Evolutionary conservation across 129 eudicot genomes (phyloP), one percentile per base, ranked within the genome.

Genomic region (Flaveria linearis): DNA sequence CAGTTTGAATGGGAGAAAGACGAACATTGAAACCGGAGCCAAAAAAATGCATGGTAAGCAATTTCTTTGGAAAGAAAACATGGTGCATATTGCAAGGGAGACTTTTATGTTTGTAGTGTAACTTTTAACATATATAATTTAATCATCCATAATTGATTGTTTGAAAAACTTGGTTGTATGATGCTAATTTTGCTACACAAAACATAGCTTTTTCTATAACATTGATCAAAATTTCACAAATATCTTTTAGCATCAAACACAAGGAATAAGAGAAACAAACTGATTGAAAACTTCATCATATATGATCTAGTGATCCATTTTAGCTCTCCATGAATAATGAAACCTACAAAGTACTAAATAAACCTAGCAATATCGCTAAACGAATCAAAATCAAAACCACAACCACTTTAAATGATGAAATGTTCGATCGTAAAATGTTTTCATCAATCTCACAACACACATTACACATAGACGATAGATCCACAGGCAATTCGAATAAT

Each of bases 291-390:
- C 67, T 25, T 61, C 17, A 23, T 11, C 15, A 61, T 5, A 61
- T 61, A 61, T 61, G 67, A 58, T 58, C 65, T 23, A 58, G 10
- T 16, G 33, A 61, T 61, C n/a, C 33, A 61, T 61, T 42, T 17
- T 25, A 20, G 16, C 42, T 28, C 45, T 28, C 3, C 68, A 60
- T 62, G 30, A 41, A 17, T 1, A 4, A 42, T 18, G 17, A 13
- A 50, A 52, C 17, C 60, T 51, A 70, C 39, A 47, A 3, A 46
- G 23, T 23, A 12, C 11, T 11, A 16, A 71, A 2, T 16, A 51
- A n/a, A 39, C 23, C 52, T 36, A 33, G 55, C 11, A 18, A 9
- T 13, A 36, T 20, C 0, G 64, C 58, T 15, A 28, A 12, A 28
- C 28, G 28, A 10, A 75, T 25, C 30, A 30, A 10, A 71, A 51